These are phyloP conservation scores for Magnolia sinica DNA, from an alignment of 164 flowering plant species.

Conservation along the genomic window DNA sequence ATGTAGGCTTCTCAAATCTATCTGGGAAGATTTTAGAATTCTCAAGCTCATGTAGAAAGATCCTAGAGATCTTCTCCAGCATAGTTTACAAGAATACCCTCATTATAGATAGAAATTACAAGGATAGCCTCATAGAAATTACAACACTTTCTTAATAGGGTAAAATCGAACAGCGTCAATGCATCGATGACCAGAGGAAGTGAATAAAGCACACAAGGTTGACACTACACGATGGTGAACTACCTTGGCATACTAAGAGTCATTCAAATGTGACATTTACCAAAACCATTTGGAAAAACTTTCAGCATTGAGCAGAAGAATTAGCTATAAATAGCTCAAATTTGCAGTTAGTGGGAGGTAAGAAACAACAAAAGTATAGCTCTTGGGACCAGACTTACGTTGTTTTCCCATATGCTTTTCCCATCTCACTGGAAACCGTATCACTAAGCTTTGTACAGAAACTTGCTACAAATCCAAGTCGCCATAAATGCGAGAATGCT, in stretches of 20 bases:
- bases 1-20: too few relatives aligned
- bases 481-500: conserved; percentile 54
- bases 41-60: too few relatives aligned
- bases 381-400: conserved; percentile 45
- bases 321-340: neutral
- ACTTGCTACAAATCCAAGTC: conserved; percentile 90
- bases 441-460: conserved; percentile 96
- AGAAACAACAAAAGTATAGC: neutral
- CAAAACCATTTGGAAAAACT: neutral
- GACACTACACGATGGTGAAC: too few relatives aligned
- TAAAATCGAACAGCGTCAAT: too few relatives aligned
- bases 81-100: too few relatives aligned
- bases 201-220: neutral
- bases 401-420: conserved; percentile 88
- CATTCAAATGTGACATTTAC: neutral
- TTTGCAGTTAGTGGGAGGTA: neutral
- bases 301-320: neutral
- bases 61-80: too few relatives aligned
- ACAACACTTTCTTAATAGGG: too few relatives aligned
- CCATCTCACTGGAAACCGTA: conserved; percentile 95
- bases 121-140: too few relatives aligned
- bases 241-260: too few relatives aligned
- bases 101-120: too few relatives aligned
- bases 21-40: too few relatives aligned
- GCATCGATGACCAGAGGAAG: too few relatives aligned